phyloP scores from a whole-genome alignment of 345 rosid species.

The Stellera chamaejasme region DNA sequence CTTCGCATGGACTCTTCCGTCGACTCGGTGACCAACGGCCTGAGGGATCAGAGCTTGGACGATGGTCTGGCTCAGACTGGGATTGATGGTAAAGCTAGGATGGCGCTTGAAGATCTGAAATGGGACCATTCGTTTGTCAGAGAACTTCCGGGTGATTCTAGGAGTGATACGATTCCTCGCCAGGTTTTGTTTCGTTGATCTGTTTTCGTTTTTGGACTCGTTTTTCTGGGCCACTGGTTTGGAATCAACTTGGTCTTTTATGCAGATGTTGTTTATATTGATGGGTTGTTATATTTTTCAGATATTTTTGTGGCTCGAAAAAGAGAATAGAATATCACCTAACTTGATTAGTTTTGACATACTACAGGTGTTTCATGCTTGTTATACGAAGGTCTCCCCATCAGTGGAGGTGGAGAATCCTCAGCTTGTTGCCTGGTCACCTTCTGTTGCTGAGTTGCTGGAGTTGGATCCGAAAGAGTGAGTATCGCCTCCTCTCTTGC shows the following conservation, averaged over 20 bases:
- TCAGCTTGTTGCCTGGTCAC: slow-evolving; percentile 92
- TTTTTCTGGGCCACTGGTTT: not conserved
- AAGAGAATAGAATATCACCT: not conserved
- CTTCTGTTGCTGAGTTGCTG: slow-evolving; percentile 67
- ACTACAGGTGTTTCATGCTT: slow-evolving; percentile 75
- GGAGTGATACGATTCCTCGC: slow-evolving; percentile 61
- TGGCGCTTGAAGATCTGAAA: slow-evolving; percentile 62
- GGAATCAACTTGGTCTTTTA: not conserved
- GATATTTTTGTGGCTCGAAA: not conserved
- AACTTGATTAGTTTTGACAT: slow-evolving; percentile 2
- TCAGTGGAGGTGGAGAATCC: slow-evolving; percentile 87
- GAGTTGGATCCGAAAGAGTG: slow-evolving; percentile 90
- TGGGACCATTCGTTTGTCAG: slow-evolving; percentile 90
- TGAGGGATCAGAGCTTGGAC: slow-evolving; percentile 49
- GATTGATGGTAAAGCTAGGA: slow-evolving; percentile 7
- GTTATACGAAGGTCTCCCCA: slow-evolving; percentile 81
- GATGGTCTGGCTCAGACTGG: slow-evolving; percentile 11
- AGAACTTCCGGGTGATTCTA: slow-evolving; percentile 80
- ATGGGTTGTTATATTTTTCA: not conserved
- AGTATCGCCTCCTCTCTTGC: slow-evolving; percentile 19
- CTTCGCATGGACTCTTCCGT: slow-evolving; percentile 48
- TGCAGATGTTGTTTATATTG: not conserved
- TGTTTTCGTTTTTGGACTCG: not conserved
- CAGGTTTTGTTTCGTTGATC: slow-evolving; percentile 37
- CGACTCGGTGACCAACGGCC: slow-evolving; percentile 61